phyloP scores from a whole-genome alignment of 257 asterid genomes.

The Solanum medicagineum region DNA sequence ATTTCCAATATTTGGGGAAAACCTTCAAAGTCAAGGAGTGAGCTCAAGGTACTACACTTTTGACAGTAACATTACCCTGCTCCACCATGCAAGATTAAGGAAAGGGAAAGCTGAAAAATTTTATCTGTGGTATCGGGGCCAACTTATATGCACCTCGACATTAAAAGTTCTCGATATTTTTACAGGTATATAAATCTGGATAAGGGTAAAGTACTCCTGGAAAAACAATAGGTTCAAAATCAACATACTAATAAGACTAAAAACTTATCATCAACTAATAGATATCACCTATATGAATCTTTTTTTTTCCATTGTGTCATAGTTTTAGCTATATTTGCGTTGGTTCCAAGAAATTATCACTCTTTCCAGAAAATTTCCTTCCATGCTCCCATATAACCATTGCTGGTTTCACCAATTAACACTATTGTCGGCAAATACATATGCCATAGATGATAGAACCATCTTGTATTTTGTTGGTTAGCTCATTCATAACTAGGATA shows the following conservation, averaged over 20 bases:
- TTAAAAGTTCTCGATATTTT: background rate
- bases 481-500: background rate
- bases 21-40: background rate
- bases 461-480: background rate
- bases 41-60: background rate
- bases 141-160: background rate
- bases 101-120: background rate
- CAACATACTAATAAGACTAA: background rate
- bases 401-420: background rate
- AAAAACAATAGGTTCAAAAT: background rate
- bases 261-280: too few species aligned
- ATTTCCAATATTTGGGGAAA: background rate
- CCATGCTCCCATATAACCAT: background rate
- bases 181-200: background rate
- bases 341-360: background rate
- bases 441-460: background rate
- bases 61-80: background rate
- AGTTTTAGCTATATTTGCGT: background rate
- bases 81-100: background rate
- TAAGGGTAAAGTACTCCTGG: background rate
- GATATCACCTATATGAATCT: background rate
- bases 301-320: background rate
- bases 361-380: background rate
- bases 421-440: background rate
- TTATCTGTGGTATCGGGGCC: background rate